A percentile compares a stretch with the other conserved stretches of the same genome.
These are phyloP conservation scores for Cucurbita maxima DNA, from an alignment of 306 rosid species.

Conservation along the genomic window DNA sequence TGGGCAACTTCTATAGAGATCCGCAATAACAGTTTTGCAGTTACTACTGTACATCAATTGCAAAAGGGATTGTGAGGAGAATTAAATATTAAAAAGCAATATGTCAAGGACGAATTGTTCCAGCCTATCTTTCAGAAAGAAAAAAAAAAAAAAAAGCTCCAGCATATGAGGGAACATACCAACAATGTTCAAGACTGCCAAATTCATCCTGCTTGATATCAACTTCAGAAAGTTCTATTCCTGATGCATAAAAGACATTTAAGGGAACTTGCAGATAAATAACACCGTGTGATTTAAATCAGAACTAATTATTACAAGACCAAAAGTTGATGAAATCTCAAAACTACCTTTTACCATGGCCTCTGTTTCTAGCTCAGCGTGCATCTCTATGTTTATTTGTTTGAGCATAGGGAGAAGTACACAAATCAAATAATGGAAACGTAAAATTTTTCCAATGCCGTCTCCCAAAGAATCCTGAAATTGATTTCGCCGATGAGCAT, in stretches of 20 bases:
- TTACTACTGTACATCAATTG: constrained; percentile 48
- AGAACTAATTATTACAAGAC: constrained; percentile 11
- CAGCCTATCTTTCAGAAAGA: not conserved
- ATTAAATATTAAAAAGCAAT: constrained; percentile 7
- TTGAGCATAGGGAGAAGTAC: constrained; percentile 82
- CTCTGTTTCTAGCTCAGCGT: constrained; percentile 53
- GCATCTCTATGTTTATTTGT: constrained; percentile 55
- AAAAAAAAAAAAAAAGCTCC: not conserved
- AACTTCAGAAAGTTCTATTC: constrained; percentile 45
- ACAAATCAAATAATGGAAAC: constrained; percentile 69
- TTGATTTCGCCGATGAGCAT: constrained; percentile 9
- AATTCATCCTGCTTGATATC: constrained; percentile 54
- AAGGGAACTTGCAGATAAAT: not conserved
- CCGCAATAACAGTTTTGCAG: constrained; percentile 60
- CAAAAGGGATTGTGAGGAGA: constrained; percentile 16
- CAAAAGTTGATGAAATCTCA: constrained; percentile 9
- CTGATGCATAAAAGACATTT: constrained; percentile 26
- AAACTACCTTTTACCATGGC: constrained; percentile 46
- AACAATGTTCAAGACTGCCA: constrained; percentile 28
- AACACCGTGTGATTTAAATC: not conserved
- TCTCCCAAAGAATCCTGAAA: constrained; percentile 60
- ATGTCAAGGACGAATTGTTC: not conserved
- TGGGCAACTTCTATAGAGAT: constrained; percentile 88
- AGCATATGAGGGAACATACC: constrained; percentile 36
- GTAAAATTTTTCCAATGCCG: constrained; percentile 56